Base-by-base conservation (phyloP, 108 stramenopile genomes). In the Poteriospumella lacustris region DNA sequence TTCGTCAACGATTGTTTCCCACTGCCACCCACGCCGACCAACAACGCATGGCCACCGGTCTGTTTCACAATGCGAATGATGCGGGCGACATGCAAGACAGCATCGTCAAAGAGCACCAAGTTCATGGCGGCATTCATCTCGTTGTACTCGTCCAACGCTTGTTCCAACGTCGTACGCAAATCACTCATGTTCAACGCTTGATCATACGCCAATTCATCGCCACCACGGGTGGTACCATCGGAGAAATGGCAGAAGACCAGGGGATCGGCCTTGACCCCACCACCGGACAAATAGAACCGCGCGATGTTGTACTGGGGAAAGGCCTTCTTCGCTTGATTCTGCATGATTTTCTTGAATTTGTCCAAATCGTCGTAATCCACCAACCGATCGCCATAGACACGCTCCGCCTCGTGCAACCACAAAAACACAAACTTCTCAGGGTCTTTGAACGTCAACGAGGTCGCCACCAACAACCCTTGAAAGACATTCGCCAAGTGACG, bases 21-120 rank as follows among this genome's bases (percentile, higher is more conserved):
- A 24, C 84, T 85, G 40, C 91, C 91, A n/a, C 91, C 91, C 15
- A 91, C 91, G 40, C 91, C 91, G 1, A 91, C 87, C 12, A 91
- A 80, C 58, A 91, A 75, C 9, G 90, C 91, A 72, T 90, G 87
- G 34, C 90, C 91, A 40, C 89, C 89, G 31, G 88, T 85, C 70
- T 84, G 86, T 28, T 79, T 68, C 28, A 91, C 41, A 42, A 91
- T 88, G 15, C 91, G 76, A 34, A 76, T 75, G 29, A 91, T 89
- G 67, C 91, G 84, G 40, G 89, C 85, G 39, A 89, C 82, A 79
- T 91, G 91, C 58, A 79, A 77, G 73, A 90, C 84, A 47, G 91
- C 91, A 73, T 91, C 88, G 58, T 85, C 80, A 68, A 90, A 90
- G n/a, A 90, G 76, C 29, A 90, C 89, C 76, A 90, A 77, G 28